Conservation (phyloP, 495 filamentous ascomycete genomes). For the Immersiella caudata region DNA sequence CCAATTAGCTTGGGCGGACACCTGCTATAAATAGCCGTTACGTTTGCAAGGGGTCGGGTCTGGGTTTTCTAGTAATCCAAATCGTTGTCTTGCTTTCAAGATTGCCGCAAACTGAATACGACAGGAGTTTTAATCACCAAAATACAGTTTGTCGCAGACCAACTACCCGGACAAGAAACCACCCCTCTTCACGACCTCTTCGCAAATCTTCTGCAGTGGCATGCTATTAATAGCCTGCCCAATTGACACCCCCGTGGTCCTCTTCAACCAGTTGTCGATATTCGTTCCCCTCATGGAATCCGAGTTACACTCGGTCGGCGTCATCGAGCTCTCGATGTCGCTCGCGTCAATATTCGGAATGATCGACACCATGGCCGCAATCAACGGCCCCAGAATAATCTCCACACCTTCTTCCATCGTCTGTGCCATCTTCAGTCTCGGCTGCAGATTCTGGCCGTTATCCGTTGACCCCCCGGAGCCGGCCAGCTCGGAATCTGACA, state of each 20-base stretch:
- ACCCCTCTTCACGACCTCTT: slow-evolving; percentile 22
- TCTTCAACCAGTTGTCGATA: slow-evolving; percentile 26
- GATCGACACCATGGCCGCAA: slow-evolving; percentile 31
- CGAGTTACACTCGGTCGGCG: slow-evolving; percentile 23
- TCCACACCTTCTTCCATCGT: slow-evolving; percentile 24
- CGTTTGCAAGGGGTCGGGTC: not conserved
- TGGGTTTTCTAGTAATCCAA: not conserved
- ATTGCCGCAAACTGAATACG: too few relatives aligned
- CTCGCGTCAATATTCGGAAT: slow-evolving; percentile 33
- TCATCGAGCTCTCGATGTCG: slow-evolving; percentile 27
- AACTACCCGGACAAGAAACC: slow-evolving; percentile 12
- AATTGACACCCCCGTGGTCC: slow-evolving; percentile 24
- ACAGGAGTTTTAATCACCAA: not conserved
- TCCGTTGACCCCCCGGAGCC: not conserved
- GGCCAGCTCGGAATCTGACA: not conserved
- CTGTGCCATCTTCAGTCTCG: slow-evolving; percentile 21
- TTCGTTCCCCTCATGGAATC: slow-evolving; percentile 24
- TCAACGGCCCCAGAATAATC: slow-evolving; percentile 28
- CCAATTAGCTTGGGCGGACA: slow-evolving; percentile 1
- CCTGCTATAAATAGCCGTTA: not conserved
- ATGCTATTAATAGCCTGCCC: slow-evolving; percentile 25
- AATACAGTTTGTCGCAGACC: not conserved
- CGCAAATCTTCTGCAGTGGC: slow-evolving; percentile 23
- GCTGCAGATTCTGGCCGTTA: slow-evolving; percentile 16
- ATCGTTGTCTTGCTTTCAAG: not conserved